Evolutionary conservation across 139 green algal species (phyloP), one percentile per base, ranked within the genome.

Genomic region (Limnomonas spitsbergensis): DNA sequence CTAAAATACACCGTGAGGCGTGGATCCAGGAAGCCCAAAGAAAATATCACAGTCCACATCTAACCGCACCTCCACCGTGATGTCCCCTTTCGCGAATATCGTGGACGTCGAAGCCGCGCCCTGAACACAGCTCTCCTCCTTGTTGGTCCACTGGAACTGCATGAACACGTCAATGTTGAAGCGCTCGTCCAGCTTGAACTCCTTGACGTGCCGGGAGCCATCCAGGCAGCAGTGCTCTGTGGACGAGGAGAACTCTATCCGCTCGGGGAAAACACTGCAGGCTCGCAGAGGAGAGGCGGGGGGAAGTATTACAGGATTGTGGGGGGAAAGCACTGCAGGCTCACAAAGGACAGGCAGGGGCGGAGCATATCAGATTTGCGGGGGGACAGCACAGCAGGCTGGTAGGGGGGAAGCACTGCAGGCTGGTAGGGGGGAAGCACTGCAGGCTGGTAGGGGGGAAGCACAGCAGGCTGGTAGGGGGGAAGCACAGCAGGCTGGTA

Each of bases 121-220:
- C 27, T 72, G 9, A 7, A 7, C 61, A 7, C 27, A 7, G 7
- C 27, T 39, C 61, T 7, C 29, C 9, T 20, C 29, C 26, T 72
- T 72, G 47, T 72, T 37, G 9, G 9, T 72, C 61, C 61, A 72
- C 27, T 7, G 9, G 61, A 72, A 37, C 29, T 39, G 2, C 27
- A 79, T 79, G 9, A 20, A n/a, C 31, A 79, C 73, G 34, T 71
- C 52, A 42, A 79, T 32, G 52, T 68, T 32, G 53, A 79, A 79
- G 2, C 73, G 47, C 52, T 79, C 73, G 53, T 79, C 53, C 73
- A 79, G 53, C 61, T 72, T 72, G 61, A 72, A 72, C 39, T 76
- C 35, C 69, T 76, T 24, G 3, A 76, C 69, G 14, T 76, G 69
- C 24, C 29, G 38, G 2, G 69, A 76, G 69, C 69, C 69, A 32